Evolutionary conservation across 2,329 filamentous ascomycete genomes (phyloP), one percentile per base, ranked within the genome.

Genomic region (Corynespora cassiicola): DNA sequence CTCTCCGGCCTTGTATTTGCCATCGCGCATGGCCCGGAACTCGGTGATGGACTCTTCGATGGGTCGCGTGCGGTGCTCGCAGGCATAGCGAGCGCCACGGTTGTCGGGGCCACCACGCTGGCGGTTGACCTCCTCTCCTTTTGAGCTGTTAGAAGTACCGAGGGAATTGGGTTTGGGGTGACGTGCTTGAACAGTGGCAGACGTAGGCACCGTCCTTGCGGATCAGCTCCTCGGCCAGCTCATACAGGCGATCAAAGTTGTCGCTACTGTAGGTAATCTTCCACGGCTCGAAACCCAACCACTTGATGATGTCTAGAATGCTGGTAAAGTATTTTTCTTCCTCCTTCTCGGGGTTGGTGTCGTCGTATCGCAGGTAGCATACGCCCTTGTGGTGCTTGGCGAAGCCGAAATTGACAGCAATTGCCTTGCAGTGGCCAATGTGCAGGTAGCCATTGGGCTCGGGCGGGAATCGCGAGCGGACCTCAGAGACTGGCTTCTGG

Each of bases 351-450:
- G 94, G 94, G 66, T 97, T 97, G 10, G 94, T 97, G 59, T 97
- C 94, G 66, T 97, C 94, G 67, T 88, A 96, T 57, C 92, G 80
- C 46, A 90, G 71, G 60, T 86, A 86, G 68, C 83, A 87, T 46
- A 85, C 76, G 42, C 92, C 92, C 22, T 86, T 87, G 64, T 95
- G 88, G 61, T 85, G 84, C 61, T 81, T 83, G 10, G 94, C 92
- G 66, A 96, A 97, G 6, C 92, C 92, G 71, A 97, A 97, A 72
- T 97, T 96, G 68, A 97, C 84, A 0, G 90, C 87, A 66, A 97
- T 96, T 15, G 94, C 92, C 74, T 97, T 97, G 51, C 87, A 88
- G 65, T 97, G 94, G 14, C 92, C 92, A 54, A 97, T 87, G 64
- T 96, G 91, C 7, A 96, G 80, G 66, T 87, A 96, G 37, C 92